These are phyloP conservation scores for Colletotrichum lindemuthianum DNA, from an alignment of 2,329 filamentous ascomycete genomes.

Conservation along the genomic window DNA sequence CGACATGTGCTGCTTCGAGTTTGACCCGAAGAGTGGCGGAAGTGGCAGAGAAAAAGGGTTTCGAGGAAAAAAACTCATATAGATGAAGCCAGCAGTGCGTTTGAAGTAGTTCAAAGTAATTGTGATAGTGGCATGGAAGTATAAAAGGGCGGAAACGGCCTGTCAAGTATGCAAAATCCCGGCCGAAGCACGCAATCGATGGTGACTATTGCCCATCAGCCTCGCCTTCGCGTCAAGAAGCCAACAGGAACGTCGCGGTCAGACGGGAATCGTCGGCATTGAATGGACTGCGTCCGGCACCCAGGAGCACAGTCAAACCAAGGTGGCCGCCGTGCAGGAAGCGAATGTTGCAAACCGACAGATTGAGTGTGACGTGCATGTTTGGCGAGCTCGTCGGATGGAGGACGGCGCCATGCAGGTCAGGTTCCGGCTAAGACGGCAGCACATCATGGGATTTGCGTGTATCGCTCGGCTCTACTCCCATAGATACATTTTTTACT, in stretches of 20 bases:
- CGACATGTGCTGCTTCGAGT: not conserved
- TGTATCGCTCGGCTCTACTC: too few species aligned
- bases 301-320: too few species aligned
- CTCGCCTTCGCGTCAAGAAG: constrained; percentile 9
- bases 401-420: too few species aligned
- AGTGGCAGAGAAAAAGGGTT: not conserved
- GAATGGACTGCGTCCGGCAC: not conserved
- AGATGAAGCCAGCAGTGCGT: not conserved
- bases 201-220: constrained; percentile 27
- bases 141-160: not conserved
- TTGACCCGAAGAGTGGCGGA: not conserved
- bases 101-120: too few species aligned
- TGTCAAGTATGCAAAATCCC: constrained; percentile 12
- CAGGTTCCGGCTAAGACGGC: too few species aligned
- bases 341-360: too few species aligned
- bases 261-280: not conserved
- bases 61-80: not conserved
- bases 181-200: constrained; percentile 34
- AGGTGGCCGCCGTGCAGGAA: too few species aligned
- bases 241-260: not conserved
- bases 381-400: too few species aligned
- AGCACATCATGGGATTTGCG: too few species aligned
- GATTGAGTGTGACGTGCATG: too few species aligned
- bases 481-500: too few species aligned
- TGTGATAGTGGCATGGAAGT: not conserved